phyloP scores from a whole-genome alignment of 2,329 filamentous ascomycete species.

The Hymenoscyphus repandus region DNA sequence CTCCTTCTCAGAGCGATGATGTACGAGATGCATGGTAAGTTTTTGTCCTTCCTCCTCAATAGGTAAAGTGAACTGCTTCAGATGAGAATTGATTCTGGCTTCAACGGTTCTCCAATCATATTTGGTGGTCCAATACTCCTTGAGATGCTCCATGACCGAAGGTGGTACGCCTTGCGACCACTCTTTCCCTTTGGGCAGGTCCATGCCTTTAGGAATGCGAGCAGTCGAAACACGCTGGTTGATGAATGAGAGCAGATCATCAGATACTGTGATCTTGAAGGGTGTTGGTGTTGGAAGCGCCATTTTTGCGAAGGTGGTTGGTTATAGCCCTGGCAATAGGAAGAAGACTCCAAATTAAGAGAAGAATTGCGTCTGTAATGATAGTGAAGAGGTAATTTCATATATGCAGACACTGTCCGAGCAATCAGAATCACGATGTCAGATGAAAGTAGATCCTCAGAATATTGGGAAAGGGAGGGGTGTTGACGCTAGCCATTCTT shows the following conservation, averaged over 20 bases:
- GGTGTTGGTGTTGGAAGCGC: slow-evolving; percentile 20
- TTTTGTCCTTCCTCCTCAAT: slow-evolving; percentile 27
- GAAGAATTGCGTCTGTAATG: no score
- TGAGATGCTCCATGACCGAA: slow-evolving; percentile 12
- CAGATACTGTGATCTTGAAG: slow-evolving; percentile 25
- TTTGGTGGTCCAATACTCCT: slow-evolving; percentile 26
- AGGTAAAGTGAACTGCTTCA: slow-evolving; percentile 28
- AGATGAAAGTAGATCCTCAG: no score
- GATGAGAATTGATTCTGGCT: slow-evolving; percentile 24
- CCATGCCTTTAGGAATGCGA: slow-evolving; percentile 18
- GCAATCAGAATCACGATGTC: no score
- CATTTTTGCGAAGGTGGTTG: no score
- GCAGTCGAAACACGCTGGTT: slow-evolving; percentile 22
- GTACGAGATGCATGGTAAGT: slow-evolving; percentile 60
- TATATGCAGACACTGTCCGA: no score
- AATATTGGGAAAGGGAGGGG: no score
- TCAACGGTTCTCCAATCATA: slow-evolving; percentile 29
- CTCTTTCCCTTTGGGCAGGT: slow-evolving; percentile 14
- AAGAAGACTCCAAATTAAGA: no score
- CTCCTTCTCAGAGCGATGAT: slow-evolving; percentile 46
- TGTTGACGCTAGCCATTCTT: no score
- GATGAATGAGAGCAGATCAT: slow-evolving; percentile 23
- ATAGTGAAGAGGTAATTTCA: no score
- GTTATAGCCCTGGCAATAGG: no score
- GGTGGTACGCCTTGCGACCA: slow-evolving; percentile 20